These are phyloP conservation scores for Phaeolepiota aurea DNA, from an alignment of 768 basidiomycete species.

Conservation along the genomic window DNA sequence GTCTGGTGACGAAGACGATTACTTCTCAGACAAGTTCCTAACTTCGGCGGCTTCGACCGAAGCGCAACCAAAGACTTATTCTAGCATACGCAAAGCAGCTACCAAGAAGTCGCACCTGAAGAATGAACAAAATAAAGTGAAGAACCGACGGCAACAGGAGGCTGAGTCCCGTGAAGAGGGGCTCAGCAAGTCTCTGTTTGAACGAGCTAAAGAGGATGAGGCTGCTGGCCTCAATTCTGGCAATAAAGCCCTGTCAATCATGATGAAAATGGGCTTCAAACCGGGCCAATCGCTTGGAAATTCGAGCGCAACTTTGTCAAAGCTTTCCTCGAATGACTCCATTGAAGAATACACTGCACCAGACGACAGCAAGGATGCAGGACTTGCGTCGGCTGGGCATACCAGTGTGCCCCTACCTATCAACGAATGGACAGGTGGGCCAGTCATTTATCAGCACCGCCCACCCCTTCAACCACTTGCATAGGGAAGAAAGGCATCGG, in stretches of 20 bases:
- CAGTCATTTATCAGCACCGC: not conserved
- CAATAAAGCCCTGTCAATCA: slow-evolving; percentile 80
- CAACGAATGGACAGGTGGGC: slow-evolving; percentile 75
- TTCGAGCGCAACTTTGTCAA: slow-evolving; percentile 12
- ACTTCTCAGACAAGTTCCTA: slow-evolving; percentile 84
- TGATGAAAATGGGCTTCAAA: slow-evolving; percentile 93
- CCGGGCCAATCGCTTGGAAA: slow-evolving; percentile 72
- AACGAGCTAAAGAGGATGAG: slow-evolving; percentile 61
- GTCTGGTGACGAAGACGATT: slow-evolving; percentile 79
- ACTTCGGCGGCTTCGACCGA: slow-evolving; percentile 26
- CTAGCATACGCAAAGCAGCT: slow-evolving; percentile 62
- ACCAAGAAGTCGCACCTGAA: slow-evolving; percentile 46
- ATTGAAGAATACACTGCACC: not conserved
- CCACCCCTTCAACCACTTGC: slow-evolving; percentile 2
- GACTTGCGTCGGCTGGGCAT: slow-evolving; percentile 26
- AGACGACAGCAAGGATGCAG: not conserved
- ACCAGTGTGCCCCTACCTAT: slow-evolving; percentile 64
- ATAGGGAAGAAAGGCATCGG: slow-evolving; percentile 78
- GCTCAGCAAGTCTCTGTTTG: slow-evolving; percentile 73
- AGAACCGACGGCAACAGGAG: slow-evolving; percentile 62
- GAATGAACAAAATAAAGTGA: slow-evolving; percentile 60
- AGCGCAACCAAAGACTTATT: slow-evolving; percentile 52
- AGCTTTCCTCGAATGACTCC: not conserved
- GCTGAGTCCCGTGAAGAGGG: slow-evolving; percentile 72
- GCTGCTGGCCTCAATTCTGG: slow-evolving; percentile 39